A percentile compares a stretch with the other conserved stretches of the same genome.
phyloP scores from a whole-genome alignment of 768 basidiomycete species.

The Agaricus blazei region DNA sequence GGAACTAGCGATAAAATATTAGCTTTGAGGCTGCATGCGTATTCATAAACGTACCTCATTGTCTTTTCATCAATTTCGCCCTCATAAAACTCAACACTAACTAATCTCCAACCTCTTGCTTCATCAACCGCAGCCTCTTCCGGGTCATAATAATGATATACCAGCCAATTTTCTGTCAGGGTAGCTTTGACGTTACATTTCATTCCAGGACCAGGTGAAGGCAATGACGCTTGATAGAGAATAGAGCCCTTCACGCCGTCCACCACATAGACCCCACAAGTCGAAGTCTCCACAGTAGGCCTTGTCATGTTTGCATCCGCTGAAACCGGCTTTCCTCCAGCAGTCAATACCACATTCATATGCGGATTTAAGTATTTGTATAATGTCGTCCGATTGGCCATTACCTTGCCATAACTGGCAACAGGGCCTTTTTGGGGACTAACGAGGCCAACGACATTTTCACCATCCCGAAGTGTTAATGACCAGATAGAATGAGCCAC shows the following conservation, averaged over 20 bases:
- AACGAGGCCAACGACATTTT: slow-evolving; percentile 52
- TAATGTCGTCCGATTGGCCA: slow-evolving; percentile 82
- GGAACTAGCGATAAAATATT: slow-evolving; percentile 24
- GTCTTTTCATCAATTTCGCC: slow-evolving; percentile 68
- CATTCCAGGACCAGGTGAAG: slow-evolving; percentile 22
- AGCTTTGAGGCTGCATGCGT: not conserved
- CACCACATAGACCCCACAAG: slow-evolving; percentile 71
- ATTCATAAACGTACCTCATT: slow-evolving; percentile 48
- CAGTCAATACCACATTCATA: slow-evolving; percentile 62
- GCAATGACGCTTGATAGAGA: slow-evolving; percentile 61
- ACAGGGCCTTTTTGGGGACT: slow-evolving; percentile 47
- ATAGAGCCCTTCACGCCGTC: slow-evolving; percentile 76
- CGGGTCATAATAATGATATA: slow-evolving; percentile 79
- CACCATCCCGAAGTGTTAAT: slow-evolving; percentile 46
- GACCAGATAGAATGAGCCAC: slow-evolving; percentile 66
- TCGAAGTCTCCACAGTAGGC: slow-evolving; percentile 15
- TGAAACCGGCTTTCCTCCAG: not conserved
- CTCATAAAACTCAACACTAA: slow-evolving; percentile 89
- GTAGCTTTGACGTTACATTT: slow-evolving; percentile 63
- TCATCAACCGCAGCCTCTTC: slow-evolving; percentile 37
- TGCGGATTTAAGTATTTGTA: slow-evolving; percentile 95
- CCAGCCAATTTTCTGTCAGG: slow-evolving; percentile 89
- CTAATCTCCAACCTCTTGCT: slow-evolving; percentile 67
- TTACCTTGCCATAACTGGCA: slow-evolving; percentile 78
- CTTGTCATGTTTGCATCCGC: slow-evolving; percentile 7